These are phyloP conservation scores for Citrullus amarus DNA, from an alignment of 306 rosid species.

Conservation along the genomic window DNA sequence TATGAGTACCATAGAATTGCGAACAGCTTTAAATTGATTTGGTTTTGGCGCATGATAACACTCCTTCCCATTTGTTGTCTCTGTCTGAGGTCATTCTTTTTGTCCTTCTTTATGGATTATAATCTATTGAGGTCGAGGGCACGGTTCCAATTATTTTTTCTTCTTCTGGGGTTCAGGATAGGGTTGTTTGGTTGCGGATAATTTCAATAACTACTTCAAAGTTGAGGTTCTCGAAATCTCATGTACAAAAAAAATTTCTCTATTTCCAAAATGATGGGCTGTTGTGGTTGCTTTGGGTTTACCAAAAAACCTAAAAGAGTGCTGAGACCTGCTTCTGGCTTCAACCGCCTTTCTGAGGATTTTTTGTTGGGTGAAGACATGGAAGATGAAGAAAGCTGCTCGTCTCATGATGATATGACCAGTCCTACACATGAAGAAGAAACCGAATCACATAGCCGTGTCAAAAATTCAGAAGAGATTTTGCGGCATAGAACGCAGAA, in stretches of 20 bases:
- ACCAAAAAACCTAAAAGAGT: slow-evolving; percentile 26
- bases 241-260: slow-evolving; percentile 49
- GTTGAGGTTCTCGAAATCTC: slow-evolving; percentile 16
- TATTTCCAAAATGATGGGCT: slow-evolving; percentile 47
- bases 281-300: slow-evolving; percentile 86
- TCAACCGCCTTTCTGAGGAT: slow-evolving; percentile 40
- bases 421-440: slow-evolving; percentile 46
- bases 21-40: not conserved
- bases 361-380: slow-evolving; percentile 48
- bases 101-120: not conserved
- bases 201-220: slow-evolving; percentile 17
- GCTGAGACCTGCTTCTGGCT: slow-evolving; percentile 19
- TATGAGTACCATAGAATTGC: not conserved
- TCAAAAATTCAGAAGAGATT: slow-evolving; percentile 76
- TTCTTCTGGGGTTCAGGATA: slow-evolving; percentile 1
- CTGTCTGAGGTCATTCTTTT: not conserved
- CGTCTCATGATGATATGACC: slow-evolving; percentile 35
- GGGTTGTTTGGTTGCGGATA: slow-evolving; percentile 24
- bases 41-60: not conserved
- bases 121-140: slow-evolving; percentile 1
- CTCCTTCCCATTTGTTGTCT: not conserved
- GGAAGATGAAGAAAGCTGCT: slow-evolving; percentile 48
- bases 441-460: slow-evolving; percentile 25
- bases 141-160: slow-evolving; percentile 17
- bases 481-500: slow-evolving; percentile 46